These are phyloP conservation scores for Colletotrichum salicis DNA, from an alignment of 2,329 filamentous ascomycete species.

Conservation along the genomic window DNA sequence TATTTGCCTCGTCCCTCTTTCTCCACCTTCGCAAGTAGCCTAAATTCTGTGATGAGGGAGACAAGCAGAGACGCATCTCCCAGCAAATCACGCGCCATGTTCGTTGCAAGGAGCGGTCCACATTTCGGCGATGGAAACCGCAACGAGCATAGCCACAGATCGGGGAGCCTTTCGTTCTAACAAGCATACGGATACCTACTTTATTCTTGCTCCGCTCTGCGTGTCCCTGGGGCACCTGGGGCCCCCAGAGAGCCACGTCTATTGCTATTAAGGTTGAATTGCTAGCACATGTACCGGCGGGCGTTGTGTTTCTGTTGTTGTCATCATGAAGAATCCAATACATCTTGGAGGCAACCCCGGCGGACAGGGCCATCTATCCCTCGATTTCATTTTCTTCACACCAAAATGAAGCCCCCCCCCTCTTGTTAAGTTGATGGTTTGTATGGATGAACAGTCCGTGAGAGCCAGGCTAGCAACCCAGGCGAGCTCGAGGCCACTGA, in stretches of 20 bases:
- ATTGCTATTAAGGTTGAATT: slow-evolving; percentile 23
- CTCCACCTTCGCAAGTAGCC: slow-evolving; percentile 23
- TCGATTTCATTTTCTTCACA: neutral
- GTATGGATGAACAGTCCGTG: neutral
- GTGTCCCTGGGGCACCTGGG: slow-evolving; percentile 24
- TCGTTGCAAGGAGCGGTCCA: slow-evolving; percentile 20
- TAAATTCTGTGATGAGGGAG: slow-evolving; percentile 18
- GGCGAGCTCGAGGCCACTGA: neutral
- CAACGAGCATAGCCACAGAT: slow-evolving; percentile 20
- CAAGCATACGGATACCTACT: neutral
- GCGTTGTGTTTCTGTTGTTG: neutral
- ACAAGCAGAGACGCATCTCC: neutral
- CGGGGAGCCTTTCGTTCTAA: neutral
- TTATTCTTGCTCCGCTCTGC: slow-evolving; percentile 2
- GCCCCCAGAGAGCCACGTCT: slow-evolving; percentile 19
- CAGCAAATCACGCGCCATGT: slow-evolving; percentile 20
- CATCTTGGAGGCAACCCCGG: neutral
- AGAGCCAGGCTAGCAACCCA: neutral
- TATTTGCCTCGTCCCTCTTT: slow-evolving; percentile 23
- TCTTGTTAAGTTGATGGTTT: neutral
- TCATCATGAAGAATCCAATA: neutral
- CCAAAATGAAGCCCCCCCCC: no score
- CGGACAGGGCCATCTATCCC: neutral
- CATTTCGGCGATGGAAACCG: slow-evolving; percentile 10
- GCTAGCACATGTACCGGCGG: neutral